A percentile compares a stretch with the other conserved stretches of the same genome.
Conservation (phyloP, 176 grass and related monocot genomes). For the Poa pratensis region DNA sequence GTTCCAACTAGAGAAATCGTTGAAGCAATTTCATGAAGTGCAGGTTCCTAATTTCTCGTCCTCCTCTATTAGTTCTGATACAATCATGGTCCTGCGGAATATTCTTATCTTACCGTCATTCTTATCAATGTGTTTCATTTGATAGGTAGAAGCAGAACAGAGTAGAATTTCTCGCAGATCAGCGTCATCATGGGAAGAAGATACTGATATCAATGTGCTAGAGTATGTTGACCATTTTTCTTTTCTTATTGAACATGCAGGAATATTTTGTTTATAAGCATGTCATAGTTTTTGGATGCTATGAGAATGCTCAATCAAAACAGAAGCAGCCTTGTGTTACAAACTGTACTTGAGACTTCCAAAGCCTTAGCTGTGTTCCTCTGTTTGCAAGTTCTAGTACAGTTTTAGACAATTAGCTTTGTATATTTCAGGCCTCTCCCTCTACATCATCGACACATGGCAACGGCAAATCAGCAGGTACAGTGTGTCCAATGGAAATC, state of each 20-base stretch:
- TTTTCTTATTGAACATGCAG: conserved; percentile 11
- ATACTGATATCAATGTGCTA: conserved; percentile 94
- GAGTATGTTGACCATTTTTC: conserved; percentile 57
- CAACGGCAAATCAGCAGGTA: conserved; percentile 82
- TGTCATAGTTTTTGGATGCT: conserved; percentile 3
- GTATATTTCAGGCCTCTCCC: conserved; percentile 82
- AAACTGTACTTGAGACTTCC: conserved; percentile 10
- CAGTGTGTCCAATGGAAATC: background rate
- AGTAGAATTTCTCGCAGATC: conserved; percentile 73
- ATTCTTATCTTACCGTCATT: conserved; percentile 40
- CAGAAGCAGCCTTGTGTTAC: background rate
- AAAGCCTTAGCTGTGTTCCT: background rate
- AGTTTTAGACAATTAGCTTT: no score
- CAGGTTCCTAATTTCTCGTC: conserved; percentile 62
- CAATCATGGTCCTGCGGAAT: background rate
- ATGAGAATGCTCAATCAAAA: conserved; percentile 12
- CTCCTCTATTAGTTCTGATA: conserved; percentile 29
- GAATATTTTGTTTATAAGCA: conserved; percentile 16
- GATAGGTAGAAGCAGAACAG: conserved; percentile 95
- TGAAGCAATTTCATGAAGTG: conserved; percentile 88
- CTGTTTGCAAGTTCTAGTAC: conserved; percentile 1
- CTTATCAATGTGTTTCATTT: conserved; percentile 38
- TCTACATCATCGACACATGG: conserved; percentile 94
- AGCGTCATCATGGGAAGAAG: conserved; percentile 94
- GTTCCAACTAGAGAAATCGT: conserved; percentile 93